Evolutionary conservation across 2,329 filamentous ascomycete species (phyloP), one percentile per base, ranked within the genome.

Genomic region (Colletotrichum melonis): DNA sequence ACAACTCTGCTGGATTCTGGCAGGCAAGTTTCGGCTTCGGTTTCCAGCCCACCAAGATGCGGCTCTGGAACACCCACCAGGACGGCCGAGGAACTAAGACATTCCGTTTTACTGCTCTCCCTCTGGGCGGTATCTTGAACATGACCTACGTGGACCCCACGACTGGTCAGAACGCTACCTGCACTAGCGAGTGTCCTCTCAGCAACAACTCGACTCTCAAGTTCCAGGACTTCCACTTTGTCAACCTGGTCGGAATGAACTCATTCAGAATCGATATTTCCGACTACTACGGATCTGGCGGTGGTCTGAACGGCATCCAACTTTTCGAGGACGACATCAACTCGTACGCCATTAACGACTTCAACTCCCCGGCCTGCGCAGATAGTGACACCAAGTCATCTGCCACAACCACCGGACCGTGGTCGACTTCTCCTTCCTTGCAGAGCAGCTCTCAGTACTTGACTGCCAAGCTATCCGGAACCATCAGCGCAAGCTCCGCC

Each of bases 91-190:
- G 97, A 35, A 98, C 95, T 35, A 94, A 94, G 84, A 94, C 93
- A 0, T 99, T 94, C 85, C 91, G 95, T 71, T 97, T 95, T 80
- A 94, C 94, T 26, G 94, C 95, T 22, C 86, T 96, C 72, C 95
- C 96, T 5, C 91, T 96, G 78, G 92, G 94, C 75, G 97, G 97
- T 65, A 98, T 99, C 81, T 94, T 99, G 92, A 98, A 98, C 83
- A 88, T 99, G 79, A 97, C 95, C 49, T 98, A 97, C 78, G 92
- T 92, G 75, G 95, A 98, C 79, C 92, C 93, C 28, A 85, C 81
- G 52, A 93, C 90, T 1, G 93, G 93, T 30, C 85, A 89, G 63
- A 92, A 92, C 68, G 84, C 86, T 35, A 92, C 89, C 70, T 99
- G 97, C 84, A 95, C 95, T 66, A 92, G 91, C 74, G 88, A 91